Base-by-base conservation (phyloP, 1,284 basidiomycete genomes). In the Abortiporus biennis region DNA sequence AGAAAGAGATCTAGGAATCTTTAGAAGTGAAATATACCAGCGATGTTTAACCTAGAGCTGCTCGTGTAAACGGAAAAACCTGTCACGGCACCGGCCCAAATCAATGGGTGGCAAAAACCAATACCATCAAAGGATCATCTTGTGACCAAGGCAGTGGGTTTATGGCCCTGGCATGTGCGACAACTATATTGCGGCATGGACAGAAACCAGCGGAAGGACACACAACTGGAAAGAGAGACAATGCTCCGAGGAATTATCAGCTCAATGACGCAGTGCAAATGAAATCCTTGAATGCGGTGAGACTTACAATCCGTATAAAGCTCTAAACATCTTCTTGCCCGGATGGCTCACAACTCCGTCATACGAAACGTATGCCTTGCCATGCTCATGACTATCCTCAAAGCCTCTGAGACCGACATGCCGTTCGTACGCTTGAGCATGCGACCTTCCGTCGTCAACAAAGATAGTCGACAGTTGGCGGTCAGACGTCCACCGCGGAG, bases 21-120 rank as follows among this genome's bases (percentile, higher is more conserved):
- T 27, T 40, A 31, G 12, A 12, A 21, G 15, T 19, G 25, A 43
- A 20, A 29, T 16, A 46, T 33, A 44, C 21, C 47, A 43, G 55
- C 54, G 55, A 56, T 42, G 48, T 57, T 57, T 53, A 54, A 51
- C 55, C 54, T 52, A 47, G n/a, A n/a, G n/a, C n/a, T n/a, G 38
- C 40, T 38, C 42, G 50, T 47, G 35, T n/a, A 29, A 8, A 21
- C 57, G 57, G 57, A 52, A 48, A 56, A 59, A 59, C 54, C 50
- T 48, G 48, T 47, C 47, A 35, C 45, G 40, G 39, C 12, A 24
- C 20, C 27, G 30, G 32, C 34, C 40, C 40, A 48, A 36, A 42
- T 41, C 45, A 47, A 38, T 30, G 50, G 50, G 47, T 35, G 22
- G 20, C 16, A 23, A 36, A 19, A 15, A 34, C n/a, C n/a, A n/a